A percentile compares a stretch with the other conserved stretches of the same genome.
phyloP scores from a whole-genome alignment of 352 stramenopile genomes.

The Globisporangium irregulare region DNA sequence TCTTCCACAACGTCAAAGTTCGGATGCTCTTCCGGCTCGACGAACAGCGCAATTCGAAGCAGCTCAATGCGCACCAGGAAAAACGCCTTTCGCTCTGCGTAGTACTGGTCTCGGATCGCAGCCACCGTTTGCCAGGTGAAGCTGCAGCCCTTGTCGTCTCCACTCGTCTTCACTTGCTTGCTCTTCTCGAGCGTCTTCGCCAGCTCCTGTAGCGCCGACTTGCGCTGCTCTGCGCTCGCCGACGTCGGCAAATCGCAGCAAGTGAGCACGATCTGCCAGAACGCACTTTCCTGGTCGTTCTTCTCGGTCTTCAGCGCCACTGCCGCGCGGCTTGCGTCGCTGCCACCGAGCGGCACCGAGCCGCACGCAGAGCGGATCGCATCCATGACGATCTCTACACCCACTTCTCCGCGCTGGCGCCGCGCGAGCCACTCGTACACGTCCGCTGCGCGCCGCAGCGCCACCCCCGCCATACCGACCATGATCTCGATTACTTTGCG shows the following conservation, averaged over 20 bases:
- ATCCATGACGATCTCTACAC: constrained; percentile 27
- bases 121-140: constrained; percentile 25
- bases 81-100: constrained; percentile 36
- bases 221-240: constrained; percentile 21
- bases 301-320: not conserved
- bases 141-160: not conserved
- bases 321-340: constrained; percentile 8
- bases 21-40: constrained; percentile 24
- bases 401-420: constrained; percentile 27
- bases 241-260: constrained; percentile 34
- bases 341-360: constrained; percentile 51
- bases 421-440: constrained; percentile 45
- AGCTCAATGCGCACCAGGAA: constrained; percentile 61
- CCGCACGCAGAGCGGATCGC: constrained; percentile 45
- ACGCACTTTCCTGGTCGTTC: constrained; percentile 13
- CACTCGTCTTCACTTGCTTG: constrained; percentile 3
- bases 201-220: constrained; percentile 24
- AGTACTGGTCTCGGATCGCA: constrained; percentile 32
- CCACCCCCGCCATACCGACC: constrained; percentile 16
- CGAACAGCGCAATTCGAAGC: constrained; percentile 35
- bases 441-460: constrained; percentile 16
- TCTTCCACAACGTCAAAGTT: constrained; percentile 34
- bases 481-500: constrained; percentile 5
- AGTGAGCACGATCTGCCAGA: constrained; percentile 30
- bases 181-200: constrained; percentile 3